Percentiles rank a stretch among this genome's conserved stretches.
Conservation (phyloP, 257 asterid species). For the Petrea volubilis region DNA sequence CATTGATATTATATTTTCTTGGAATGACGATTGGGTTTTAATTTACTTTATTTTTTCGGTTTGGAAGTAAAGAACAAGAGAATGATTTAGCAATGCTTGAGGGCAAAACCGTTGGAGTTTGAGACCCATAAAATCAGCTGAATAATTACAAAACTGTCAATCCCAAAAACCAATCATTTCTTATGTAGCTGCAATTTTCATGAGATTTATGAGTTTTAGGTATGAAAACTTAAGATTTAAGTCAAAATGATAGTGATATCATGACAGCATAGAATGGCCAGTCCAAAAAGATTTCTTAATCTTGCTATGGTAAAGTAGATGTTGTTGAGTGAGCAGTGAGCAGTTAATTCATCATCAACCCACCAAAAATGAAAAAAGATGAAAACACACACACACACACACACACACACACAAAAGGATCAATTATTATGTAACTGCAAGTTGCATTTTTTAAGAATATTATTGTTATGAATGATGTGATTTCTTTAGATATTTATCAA, state of each 20-base stretch:
- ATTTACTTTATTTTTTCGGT: background rate
- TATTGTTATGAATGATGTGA: slow-evolving; percentile 25
- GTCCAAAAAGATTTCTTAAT: background rate
- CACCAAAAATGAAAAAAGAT: background rate
- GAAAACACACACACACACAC: too few species aligned
- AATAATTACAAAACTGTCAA: background rate
- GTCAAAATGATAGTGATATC: slow-evolving; percentile 33
- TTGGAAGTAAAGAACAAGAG: background rate
- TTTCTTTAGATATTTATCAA: background rate
- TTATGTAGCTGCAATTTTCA: background rate
- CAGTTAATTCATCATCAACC: background rate
- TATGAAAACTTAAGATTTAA: slow-evolving; percentile 27
- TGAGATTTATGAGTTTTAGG: slow-evolving; percentile 18
- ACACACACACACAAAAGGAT: background rate
- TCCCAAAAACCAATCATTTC: slow-evolving; percentile 15
- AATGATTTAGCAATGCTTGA: slow-evolving; percentile 2
- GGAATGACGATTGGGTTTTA: too few species aligned
- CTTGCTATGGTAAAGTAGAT: background rate
- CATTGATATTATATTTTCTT: too few species aligned
- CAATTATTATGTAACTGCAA: slow-evolving; percentile 11
- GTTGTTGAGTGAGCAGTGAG: background rate
- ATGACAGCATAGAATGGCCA: background rate
- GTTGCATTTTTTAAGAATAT: background rate
- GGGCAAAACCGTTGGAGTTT: background rate
- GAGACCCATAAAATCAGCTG: background rate